Evolutionary conservation across 495 filamentous ascomycete species (phyloP), one percentile per base, ranked within the genome.

Genomic region (Hypoxylon lienhwacheense): DNA sequence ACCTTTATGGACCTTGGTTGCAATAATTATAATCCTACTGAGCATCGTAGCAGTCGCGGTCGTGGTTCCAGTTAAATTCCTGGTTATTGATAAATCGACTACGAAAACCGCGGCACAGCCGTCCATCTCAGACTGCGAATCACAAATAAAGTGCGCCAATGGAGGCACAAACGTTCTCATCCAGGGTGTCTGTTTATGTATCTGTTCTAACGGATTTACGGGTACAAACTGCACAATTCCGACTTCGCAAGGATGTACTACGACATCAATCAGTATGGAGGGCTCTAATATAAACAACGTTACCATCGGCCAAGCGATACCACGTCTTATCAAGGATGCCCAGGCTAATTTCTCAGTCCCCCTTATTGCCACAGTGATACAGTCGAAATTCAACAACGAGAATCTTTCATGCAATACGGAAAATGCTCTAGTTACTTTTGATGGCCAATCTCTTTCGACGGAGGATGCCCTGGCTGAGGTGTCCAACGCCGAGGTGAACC

Each of bases 381-480:
- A 96, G 52, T 80, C 84, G 0, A 79, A 90, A 37, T 91, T 98
- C 69, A 89, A 84, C 62, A 70, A 78, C 31, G 82, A 75, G 25
- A 85, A 85, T 50, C 74, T 95, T 24, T 85, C 84, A 37, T 98
- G 93, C 69, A 81, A 78, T 1, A 80, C 83, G 0, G 84, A 96
- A 70, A 97, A 97, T 54, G 83, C 88, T 0, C 80, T 98, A 15
- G 85, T 97, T 5, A 86, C 88, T 0, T 95, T 98, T 61, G 79
- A 84, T 46, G 82, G 84, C 3, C 54, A 70, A 40, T 68, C 75
- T 8, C 63, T 66, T 15, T 71, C 73, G 8, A 57, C 63, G 15
- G 67, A 66, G 6, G 54, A 56, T 19, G 68, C 47, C 14, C 55
- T 59, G 7, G 64, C 46, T 22, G 59, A 40, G 25, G 59, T 59